Base-by-base conservation (phyloP, 768 basidiomycete species). In the Coprinopsis cinerea region DNA sequence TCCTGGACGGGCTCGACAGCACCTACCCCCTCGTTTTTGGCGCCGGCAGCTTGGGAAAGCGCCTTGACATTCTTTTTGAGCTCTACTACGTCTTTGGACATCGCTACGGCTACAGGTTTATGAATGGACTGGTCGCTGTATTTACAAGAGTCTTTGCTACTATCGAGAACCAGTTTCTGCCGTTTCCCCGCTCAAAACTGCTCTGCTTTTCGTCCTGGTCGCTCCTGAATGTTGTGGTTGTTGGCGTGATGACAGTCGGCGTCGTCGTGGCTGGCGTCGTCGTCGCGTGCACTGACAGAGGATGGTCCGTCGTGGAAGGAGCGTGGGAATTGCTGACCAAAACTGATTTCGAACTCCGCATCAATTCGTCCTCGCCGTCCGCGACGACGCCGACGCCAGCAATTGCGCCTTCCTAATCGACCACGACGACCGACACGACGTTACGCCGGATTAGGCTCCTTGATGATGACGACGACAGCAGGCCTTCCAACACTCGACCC, bases 61-160 rank as follows among this genome's bases (percentile, higher is more conserved):
- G 82, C 77, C 75, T 88, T 90, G 47, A 85, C 85, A 66, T 85
- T 80, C 67, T 79, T 83, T 76, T 81, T 88, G 69, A 90, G 74
- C 70, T 88, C 86, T 62, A 71, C 67, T 64, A 74, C 71, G 40
- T 59, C 57, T 44, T 32, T 47, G 34, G 39, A 20, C 25, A 40
- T 48, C 13, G 47, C 47, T 24, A 40, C 37, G 37, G 30, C 30
- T 36, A 47, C 46, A 22, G 18, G n/a, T n/a, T n/a, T n/a, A n/a
- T n/a, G n/a, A n/a, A n/a, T n/a, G n/a, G n/a, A n/a, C n/a, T n/a
- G n/a, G n/a, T n/a, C 30, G 30, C 30, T 32, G 30, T 7, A 32
- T 32, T n/a, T n/a, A n/a, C n/a, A n/a, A n/a, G n/a, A n/a, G n/a
- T n/a, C n/a, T n/a, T n/a, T n/a, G n/a, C n/a, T n/a, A n/a, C n/a